A percentile compares a stretch with the other conserved stretches of the same genome.
These are phyloP conservation scores for Ceratobasidium sp. DNA, from an alignment of 1,284 basidiomycete species.

Conservation along the genomic window DNA sequence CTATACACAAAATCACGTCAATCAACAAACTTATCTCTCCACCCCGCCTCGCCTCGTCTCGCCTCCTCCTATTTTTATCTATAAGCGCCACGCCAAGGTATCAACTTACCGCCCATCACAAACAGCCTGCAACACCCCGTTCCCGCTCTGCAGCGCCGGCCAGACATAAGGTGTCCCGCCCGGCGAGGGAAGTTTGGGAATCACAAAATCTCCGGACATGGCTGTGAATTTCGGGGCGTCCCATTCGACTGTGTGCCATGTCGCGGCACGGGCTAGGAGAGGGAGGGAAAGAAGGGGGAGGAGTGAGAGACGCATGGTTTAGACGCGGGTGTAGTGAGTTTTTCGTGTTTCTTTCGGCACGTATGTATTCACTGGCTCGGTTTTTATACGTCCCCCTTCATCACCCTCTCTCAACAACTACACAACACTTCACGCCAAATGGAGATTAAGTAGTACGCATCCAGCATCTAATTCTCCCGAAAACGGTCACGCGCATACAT, in stretches of 20 bases:
- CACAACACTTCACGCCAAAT: not conserved
- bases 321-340: not conserved
- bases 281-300: not conserved
- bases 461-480: slow-evolving; percentile 21
- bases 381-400: not conserved
- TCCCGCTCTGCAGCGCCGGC: slow-evolving; percentile 56
- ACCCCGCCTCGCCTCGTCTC: no score
- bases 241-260: slow-evolving; percentile 58
- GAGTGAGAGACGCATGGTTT: not conserved
- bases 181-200: slow-evolving; percentile 53
- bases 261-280: slow-evolving; percentile 48
- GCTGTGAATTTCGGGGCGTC: slow-evolving; percentile 55
- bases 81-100: not conserved
- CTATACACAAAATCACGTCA: not conserved
- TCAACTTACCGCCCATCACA: slow-evolving; percentile 53
- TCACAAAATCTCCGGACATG: slow-evolving; percentile 56
- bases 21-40: no score
- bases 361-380: no score
- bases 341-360: not conserved
- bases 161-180: slow-evolving; percentile 55
- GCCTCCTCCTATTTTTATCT: not conserved
- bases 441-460: not conserved
- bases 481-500: slow-evolving; percentile 19
- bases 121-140: slow-evolving; percentile 56
- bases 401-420: not conserved